phyloP scores from a whole-genome alignment of 441 rosid genomes.

The Brassica balearica region DNA sequence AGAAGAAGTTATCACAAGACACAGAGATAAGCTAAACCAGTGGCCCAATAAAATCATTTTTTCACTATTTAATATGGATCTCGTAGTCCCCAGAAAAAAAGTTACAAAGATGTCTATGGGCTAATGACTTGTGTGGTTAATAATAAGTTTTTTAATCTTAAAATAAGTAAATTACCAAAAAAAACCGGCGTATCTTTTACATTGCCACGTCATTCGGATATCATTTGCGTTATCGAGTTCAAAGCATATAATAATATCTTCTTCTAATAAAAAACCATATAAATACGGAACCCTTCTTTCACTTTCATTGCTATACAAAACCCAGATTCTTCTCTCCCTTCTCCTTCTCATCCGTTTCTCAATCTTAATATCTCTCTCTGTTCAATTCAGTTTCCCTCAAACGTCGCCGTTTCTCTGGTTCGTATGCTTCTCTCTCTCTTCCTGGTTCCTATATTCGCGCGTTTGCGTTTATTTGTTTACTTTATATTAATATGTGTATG shows the following conservation, averaged over 20 bases:
- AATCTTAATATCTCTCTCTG: not conserved
- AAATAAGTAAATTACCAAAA: constrained; percentile 1
- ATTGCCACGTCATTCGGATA: constrained; percentile 36
- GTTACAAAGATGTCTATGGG: not conserved
- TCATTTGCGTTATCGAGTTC: constrained; percentile 29
- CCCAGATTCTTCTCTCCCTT: constrained; percentile 30
- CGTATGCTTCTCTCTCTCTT: constrained; percentile 16
- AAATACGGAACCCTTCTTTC: constrained; percentile 10
- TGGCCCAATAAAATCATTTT: too few species aligned
- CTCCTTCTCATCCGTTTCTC: not conserved
- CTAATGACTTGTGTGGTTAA: not conserved
- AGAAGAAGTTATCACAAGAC: too few species aligned
- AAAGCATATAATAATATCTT: not conserved
- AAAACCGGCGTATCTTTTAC: constrained; percentile 18
- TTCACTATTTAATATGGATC: too few species aligned
- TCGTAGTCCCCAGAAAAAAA: not conserved
- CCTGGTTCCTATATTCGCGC: constrained; percentile 13
- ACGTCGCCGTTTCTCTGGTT: constrained; percentile 34
- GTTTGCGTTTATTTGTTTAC: constrained; percentile 2
- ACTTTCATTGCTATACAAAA: constrained; percentile 1
- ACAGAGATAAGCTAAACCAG: too few species aligned
- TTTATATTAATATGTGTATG: too few species aligned
- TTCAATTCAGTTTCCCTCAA: constrained; percentile 19
- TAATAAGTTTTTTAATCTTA: not conserved
- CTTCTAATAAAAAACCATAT: not conserved